A percentile compares a stretch with the other conserved stretches of the same genome.
phyloP scores from a whole-genome alignment of 2,329 filamentous ascomycete species.

The Epichloe bromicola region DNA sequence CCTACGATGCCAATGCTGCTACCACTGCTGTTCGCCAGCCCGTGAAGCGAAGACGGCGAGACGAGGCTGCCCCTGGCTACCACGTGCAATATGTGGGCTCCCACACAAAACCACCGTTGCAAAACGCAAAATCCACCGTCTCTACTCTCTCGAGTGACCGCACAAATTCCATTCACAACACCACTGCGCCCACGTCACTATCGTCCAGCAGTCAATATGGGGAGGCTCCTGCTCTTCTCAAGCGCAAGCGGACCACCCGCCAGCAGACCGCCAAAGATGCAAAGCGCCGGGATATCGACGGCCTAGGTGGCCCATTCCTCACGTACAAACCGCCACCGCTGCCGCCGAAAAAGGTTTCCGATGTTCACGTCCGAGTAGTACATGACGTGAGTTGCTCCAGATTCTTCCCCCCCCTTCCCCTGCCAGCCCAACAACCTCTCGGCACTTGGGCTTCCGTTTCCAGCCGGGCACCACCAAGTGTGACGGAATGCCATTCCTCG shows the following conservation, averaged over 20 bases:
- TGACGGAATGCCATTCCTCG: background rate
- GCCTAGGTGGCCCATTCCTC: constrained; percentile 55
- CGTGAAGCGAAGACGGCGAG: constrained; percentile 64
- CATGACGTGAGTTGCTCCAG: constrained; percentile 41
- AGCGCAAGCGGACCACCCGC: constrained; percentile 68
- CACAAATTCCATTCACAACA: constrained; percentile 67
- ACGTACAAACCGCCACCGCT: constrained; percentile 79
- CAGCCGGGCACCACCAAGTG: background rate
- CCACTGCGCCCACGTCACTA: constrained; percentile 76
- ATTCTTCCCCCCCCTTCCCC: background rate
- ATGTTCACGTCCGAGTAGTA: constrained; percentile 52
- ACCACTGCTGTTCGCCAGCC: constrained; percentile 29
- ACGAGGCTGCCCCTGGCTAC: constrained; percentile 51
- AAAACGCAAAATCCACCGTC: constrained; percentile 50
- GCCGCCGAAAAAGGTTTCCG: constrained; percentile 79
- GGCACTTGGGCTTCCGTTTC: background rate
- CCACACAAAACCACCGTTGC: constrained; percentile 57
- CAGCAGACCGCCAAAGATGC: constrained; percentile 73
- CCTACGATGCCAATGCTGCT: constrained; percentile 12
- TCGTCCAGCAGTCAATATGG: constrained; percentile 52
- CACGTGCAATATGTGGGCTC: constrained; percentile 60
- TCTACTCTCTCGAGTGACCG: constrained; percentile 73
- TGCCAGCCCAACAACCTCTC: background rate
- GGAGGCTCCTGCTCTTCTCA: constrained; percentile 59
- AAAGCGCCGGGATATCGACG: constrained; percentile 62